Evolutionary conservation across 768 basidiomycete genomes (phyloP), one percentile per base, ranked within the genome.

Genomic region (Amanita thiersii): DNA sequence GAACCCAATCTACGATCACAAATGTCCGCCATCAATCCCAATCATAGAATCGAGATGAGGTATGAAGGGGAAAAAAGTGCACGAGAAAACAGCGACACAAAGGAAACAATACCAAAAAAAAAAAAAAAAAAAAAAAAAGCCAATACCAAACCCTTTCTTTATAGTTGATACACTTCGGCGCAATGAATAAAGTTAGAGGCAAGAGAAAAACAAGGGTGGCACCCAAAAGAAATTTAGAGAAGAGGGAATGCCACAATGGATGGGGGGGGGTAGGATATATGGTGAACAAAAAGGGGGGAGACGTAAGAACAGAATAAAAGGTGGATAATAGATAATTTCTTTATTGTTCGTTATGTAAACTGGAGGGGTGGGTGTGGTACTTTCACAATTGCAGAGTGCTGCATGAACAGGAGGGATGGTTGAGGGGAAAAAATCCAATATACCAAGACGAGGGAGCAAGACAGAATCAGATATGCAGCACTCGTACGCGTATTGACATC

Each of bases 331-430:
- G 12, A 21, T 31, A 33, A 43, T 36, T 20, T n/a, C 8, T 29
- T 30, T 43, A 43, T 20, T 43, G 42, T 43, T 43, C 42, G 23
- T 43, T n/a, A n/a, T n/a, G n/a, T n/a, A n/a, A n/a, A n/a, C n/a
- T n/a, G n/a, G n/a, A n/a, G n/a, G n/a, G n/a, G n/a, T n/a, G n/a
- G n/a, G 42, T 28, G 11, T 23, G 6, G 34, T 40, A 40, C 19
- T 40, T 12, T 40, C 39, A 40, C 39, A 40, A 40, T 40, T 40
- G 39, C 29, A 14, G 30, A 20, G 19, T 33, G 39, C 39, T 33
- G 39, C 39, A 23, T 23, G 35, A 33, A 10, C 14, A 19, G 41
- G 15, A 23, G 26, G 26, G 26, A n/a, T n/a, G n/a, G 26, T 7
- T 28, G 26, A n/a, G 26, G 26, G 26, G 26, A 28, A 28, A 17